Conservation (phyloP, 768 basidiomycete genomes). For the Russula emetica region DNA sequence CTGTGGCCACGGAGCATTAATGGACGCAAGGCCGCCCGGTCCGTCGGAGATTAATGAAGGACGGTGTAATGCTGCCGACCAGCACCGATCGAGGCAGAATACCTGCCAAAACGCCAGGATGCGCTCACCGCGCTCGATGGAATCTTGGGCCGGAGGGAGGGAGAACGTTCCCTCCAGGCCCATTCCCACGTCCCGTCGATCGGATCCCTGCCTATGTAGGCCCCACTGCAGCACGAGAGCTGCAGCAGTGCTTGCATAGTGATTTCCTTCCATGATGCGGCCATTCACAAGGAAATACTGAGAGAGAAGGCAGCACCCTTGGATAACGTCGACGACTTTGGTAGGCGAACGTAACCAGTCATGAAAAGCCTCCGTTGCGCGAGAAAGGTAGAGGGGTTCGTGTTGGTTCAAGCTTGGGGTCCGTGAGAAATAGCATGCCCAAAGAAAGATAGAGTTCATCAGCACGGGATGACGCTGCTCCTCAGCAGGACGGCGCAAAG, state of each 20-base stretch:
- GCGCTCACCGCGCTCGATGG: constrained; percentile 63
- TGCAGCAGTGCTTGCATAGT: constrained; percentile 70
- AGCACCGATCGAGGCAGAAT: constrained; percentile 74
- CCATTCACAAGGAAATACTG: constrained; percentile 75
- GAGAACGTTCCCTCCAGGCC: constrained; percentile 40
- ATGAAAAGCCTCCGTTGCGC: constrained; percentile 57
- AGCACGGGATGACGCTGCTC: constrained; percentile 73
- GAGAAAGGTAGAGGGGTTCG: constrained; percentile 65
- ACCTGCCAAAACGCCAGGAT: constrained; percentile 82
- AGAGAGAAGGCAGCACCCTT: constrained; percentile 70
- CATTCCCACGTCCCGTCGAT: constrained; percentile 32
- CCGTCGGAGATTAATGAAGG: constrained; percentile 64
- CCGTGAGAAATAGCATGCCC: constrained; percentile 77
- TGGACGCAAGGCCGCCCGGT: constrained; percentile 50
- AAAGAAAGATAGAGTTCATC: constrained; percentile 77
- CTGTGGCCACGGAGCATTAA: constrained; percentile 76
- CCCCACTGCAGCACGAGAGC: constrained; percentile 70
- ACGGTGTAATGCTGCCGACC: constrained; percentile 70
- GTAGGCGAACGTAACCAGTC: constrained; percentile 56
- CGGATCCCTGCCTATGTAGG: constrained; percentile 47
- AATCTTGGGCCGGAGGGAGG: constrained; percentile 54
- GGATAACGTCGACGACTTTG: constrained; percentile 65
- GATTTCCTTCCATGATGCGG: constrained; percentile 70
- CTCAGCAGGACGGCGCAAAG: constrained; percentile 46
- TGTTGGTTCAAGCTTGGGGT: constrained; percentile 66